Base-by-base conservation (phyloP, 169 alveolate species). In the Blepharisma undulans region DNA sequence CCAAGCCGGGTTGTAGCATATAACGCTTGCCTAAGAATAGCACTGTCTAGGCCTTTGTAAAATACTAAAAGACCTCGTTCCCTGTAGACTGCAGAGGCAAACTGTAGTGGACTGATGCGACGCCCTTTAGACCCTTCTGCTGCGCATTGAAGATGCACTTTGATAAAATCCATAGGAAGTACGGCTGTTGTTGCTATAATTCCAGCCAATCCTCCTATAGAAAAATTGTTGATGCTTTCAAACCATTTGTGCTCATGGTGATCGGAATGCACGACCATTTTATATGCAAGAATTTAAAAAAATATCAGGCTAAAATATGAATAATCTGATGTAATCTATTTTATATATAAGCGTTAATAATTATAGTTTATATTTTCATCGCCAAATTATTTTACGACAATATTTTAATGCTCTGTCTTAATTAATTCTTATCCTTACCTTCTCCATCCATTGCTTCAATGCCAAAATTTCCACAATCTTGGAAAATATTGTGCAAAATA, bases 1-100 rank as follows among this genome's bases (percentile, higher is more conserved):
- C 99, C 99, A 80, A 98, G 95, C 76, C 99, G 96, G 25, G 99
- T 97, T 0, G 99, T 98, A 8, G 99, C 97, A 93, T 99, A 99
- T 0, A 98, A 93, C 6, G 98, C 94, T 92, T 99, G 99, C 32
- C 99, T 96, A 33, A 98, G 92, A 36, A 98, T 85, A 2, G 99
- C 99, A 8, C 99, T 99, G 84, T 98, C 99, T 34, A 99, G 95
- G 59, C 99, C 99, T 93, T 94, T 98, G 90, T 93, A 96, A 82
- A 95, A 60, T 94, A 97, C 86, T 90, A 88, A 60, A 87, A 93
- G 76, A 21, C 97, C 97, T 33, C 95, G 96, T 30, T 94, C 90
- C 71, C 89, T 90, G 22, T 92, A 12, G 29, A 96, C 81, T 48
- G 89, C 93, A 78, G 91, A 89, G 22, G 96, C 94, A 12, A 97